A percentile compares a stretch with the other conserved stretches of the same genome.
Conservation (phyloP, 192 early-diverging fungal genomes). For the Coemansia nantahalensis region DNA sequence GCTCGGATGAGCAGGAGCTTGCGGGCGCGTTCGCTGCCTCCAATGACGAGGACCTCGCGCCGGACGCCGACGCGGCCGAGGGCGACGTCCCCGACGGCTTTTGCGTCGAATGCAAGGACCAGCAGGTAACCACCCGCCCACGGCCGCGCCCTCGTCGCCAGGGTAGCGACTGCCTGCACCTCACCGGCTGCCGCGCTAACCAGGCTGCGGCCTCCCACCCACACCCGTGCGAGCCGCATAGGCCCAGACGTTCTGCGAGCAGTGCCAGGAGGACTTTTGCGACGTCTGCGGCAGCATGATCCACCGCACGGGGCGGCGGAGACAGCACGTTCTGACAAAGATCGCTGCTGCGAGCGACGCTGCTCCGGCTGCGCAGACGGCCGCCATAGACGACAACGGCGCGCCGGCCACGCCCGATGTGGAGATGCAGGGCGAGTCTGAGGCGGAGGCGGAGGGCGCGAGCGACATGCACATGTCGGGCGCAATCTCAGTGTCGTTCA, state of each 20-base stretch:
- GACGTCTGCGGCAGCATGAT: constrained; percentile 88
- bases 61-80: constrained; percentile 4
- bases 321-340: constrained; percentile 50
- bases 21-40: constrained; percentile 8
- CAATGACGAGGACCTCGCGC: not conserved
- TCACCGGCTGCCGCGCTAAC: too few species aligned
- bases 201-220: too few species aligned
- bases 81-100: constrained; percentile 63
- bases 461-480: constrained; percentile 20
- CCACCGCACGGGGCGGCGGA: constrained; percentile 74
- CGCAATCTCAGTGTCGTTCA: constrained; percentile 46
- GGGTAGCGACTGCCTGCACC: not conserved
- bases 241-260: constrained; percentile 63
- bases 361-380: constrained; percentile 5
- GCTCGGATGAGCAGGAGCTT: constrained; percentile 28
- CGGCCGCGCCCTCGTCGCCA: not conserved
- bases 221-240: too few species aligned
- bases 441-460: constrained; percentile 1
- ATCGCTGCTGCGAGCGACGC: constrained; percentile 23
- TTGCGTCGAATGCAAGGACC: constrained; percentile 89
- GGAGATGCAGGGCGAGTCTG: too few species aligned
- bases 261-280: constrained; percentile 87
- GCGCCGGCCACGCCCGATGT: too few species aligned
- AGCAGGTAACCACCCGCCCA: constrained; percentile 58
- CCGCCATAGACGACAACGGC: not conserved